These are phyloP conservation scores for Alternaria sp. DNA, from an alignment of 2,329 filamentous ascomycete species.

Conservation along the genomic window DNA sequence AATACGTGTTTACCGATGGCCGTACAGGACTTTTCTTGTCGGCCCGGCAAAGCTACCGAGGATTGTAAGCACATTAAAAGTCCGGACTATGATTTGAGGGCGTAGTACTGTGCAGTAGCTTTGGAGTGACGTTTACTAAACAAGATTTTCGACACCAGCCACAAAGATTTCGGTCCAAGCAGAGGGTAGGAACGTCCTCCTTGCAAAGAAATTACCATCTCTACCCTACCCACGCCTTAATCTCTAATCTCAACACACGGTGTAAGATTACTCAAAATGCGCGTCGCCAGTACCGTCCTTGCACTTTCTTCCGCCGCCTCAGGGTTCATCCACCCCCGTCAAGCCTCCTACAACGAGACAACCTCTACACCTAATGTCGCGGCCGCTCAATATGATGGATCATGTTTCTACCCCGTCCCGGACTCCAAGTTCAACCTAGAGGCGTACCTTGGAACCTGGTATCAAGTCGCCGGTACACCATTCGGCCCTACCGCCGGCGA, in stretches of 20 bases:
- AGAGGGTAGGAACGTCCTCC: neutral
- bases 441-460: conserved; percentile 42
- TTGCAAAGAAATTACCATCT: neutral
- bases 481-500: conserved; percentile 40
- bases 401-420: conserved; percentile 41
- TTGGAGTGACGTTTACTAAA: conserved; percentile 13
- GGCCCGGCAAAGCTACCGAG: conserved; percentile 24
- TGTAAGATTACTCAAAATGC: conserved; percentile 22
- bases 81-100: neutral
- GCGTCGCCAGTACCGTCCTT: conserved; percentile 28
- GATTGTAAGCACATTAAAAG: conserved; percentile 11
- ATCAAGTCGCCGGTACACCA: conserved; percentile 44
- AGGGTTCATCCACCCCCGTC: conserved; percentile 25
- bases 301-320: conserved; percentile 29
- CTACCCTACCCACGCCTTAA: neutral
- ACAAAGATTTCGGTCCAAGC: neutral
- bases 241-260: neutral
- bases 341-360: conserved; percentile 21
- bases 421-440: conserved; percentile 38
- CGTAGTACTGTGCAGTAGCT: neutral
- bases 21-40: neutral
- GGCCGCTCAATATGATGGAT: conserved; percentile 37
- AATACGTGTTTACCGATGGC: neutral
- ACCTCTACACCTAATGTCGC: conserved; percentile 24
- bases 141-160: neutral